These are phyloP conservation scores for Candolleomyces efflorescens DNA, from an alignment of 768 basidiomycete genomes.

Conservation along the genomic window DNA sequence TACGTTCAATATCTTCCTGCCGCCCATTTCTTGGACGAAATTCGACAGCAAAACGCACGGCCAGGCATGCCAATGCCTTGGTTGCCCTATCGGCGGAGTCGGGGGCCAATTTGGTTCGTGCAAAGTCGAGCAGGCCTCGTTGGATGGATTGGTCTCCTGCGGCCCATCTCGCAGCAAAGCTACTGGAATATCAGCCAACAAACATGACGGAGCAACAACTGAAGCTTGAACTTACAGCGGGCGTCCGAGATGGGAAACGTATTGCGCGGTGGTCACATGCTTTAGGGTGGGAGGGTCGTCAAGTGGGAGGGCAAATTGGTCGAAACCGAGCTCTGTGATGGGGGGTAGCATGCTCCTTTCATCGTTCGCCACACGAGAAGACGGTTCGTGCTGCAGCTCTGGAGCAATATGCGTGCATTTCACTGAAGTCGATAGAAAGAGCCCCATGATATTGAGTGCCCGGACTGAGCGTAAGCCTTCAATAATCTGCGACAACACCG, in stretches of 20 bases:
- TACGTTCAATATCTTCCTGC: neutral
- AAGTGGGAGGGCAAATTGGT: neutral
- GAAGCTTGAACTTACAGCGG: neutral
- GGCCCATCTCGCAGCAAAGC: neutral
- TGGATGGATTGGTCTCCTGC: neutral
- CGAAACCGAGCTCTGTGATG: neutral
- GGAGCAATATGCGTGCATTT: neutral
- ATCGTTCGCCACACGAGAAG: neutral
- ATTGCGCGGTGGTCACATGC: neutral
- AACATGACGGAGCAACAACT: neutral
- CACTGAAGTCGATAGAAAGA: neutral
- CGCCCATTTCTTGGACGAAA: neutral
- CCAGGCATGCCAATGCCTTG: neutral
- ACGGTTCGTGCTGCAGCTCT: neutral
- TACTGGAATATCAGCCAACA: neutral
- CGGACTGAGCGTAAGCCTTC: neutral
- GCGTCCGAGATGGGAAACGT: neutral
- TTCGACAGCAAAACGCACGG: neutral
- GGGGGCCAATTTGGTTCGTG: neutral
- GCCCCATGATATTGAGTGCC: neutral
- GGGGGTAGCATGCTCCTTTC: neutral
- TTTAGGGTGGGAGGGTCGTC: neutral
- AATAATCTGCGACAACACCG: neutral
- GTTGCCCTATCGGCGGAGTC: neutral
- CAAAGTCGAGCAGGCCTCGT: neutral